Evolutionary conservation across 148 eudicot species (phyloP).

Genomic region (Linanthus parryae): DNA sequence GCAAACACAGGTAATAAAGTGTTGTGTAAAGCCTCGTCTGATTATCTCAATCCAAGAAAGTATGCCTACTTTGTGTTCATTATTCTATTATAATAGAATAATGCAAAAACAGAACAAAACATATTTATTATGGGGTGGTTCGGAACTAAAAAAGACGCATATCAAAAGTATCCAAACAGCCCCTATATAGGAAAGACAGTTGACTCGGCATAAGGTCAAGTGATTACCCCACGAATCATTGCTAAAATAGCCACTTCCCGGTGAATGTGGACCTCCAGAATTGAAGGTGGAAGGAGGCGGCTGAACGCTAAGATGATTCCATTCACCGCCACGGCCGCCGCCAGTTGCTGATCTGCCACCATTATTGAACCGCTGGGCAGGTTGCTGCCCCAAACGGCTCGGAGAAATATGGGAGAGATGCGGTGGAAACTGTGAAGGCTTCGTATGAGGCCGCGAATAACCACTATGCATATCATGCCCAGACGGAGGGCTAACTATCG

Average conservation of each 20-base stretch:
- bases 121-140: too few species aligned
- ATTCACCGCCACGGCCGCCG: constrained; percentile 42
- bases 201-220: constrained; percentile 1
- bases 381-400: constrained; percentile 70
- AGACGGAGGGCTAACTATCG: constrained; percentile 44
- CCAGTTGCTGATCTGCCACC: constrained; percentile 45
- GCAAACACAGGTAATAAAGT: constrained; percentile 19
- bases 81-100: too few species aligned
- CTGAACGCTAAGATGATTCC: constrained; percentile 46
- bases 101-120: too few species aligned
- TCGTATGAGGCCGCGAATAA: constrained; percentile 41
- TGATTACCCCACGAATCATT: constrained; percentile 54
- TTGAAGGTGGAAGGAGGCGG: constrained; percentile 31
- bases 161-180: background rate
- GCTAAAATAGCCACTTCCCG: constrained; percentile 40
- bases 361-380: constrained; percentile 44
- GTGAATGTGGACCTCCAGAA: constrained; percentile 45
- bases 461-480: constrained; percentile 39
- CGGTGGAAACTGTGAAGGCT: constrained; percentile 39
- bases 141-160: too few species aligned
- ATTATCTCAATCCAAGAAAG: too few species aligned
- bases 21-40: constrained; percentile 2
- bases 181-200: background rate
- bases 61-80: too few species aligned
- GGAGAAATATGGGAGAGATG: constrained; percentile 60